Evolutionary conservation across 495 filamentous ascomycete species (phyloP).

Genomic region (Aspergillus funiculosus): DNA sequence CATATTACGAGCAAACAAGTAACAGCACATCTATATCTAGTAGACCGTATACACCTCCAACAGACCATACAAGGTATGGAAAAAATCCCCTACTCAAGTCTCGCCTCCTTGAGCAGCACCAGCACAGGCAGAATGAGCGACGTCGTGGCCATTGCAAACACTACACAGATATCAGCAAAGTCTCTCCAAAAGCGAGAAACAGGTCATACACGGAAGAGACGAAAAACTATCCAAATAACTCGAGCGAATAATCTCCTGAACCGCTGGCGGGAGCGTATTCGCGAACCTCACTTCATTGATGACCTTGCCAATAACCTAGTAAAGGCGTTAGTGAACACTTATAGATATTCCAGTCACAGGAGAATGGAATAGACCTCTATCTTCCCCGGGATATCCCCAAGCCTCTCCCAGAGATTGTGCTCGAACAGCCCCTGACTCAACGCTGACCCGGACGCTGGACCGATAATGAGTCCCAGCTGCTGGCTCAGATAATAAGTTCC

Average conservation of each 20-base stretch:
- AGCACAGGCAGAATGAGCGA: no score
- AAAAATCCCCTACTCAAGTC: no score
- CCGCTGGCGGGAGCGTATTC: constrained; percentile 9
- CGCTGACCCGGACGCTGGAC: constrained; percentile 20
- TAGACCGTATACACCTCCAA: no score
- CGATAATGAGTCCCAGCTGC: constrained; percentile 33
- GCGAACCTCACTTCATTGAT: constrained; percentile 24
- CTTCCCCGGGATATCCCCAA: constrained; percentile 10
- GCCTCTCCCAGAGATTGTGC: constrained; percentile 7
- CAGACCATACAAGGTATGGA: no score
- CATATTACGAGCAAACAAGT: no score
- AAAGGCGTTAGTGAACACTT: neutral
- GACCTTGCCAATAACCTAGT: constrained; percentile 24
- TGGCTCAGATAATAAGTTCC: constrained; percentile 32
- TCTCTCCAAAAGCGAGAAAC: neutral
- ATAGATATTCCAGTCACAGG: neutral
- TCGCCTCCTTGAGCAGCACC: no score
- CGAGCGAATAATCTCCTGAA: constrained; percentile 15
- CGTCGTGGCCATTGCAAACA: no score
- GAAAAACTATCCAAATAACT: constrained; percentile 26
- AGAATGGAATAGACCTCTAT: constrained; percentile 11
- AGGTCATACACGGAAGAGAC: constrained; percentile 24
- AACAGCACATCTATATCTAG: no score
- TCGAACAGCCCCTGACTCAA: constrained; percentile 25
- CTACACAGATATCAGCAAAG: no score